Conservation (phyloP, 306 rosid genomes). For the Prunus mongolica region DNA sequence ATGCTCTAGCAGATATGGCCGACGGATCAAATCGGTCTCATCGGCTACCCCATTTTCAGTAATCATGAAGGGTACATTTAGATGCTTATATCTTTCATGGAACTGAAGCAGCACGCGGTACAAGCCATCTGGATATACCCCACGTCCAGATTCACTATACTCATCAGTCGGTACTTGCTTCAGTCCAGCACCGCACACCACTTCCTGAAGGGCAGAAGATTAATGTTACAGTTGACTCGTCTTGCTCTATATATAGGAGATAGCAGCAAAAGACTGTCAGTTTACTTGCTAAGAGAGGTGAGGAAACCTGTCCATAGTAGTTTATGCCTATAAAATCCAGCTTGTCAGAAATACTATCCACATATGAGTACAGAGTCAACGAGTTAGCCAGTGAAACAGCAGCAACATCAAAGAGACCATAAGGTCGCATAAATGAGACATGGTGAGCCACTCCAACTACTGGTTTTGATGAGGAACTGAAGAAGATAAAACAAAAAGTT, state of each 20-base stretch:
- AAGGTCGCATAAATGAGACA: conserved; percentile 93
- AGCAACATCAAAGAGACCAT: conserved; percentile 83
- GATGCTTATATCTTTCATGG: conserved; percentile 89
- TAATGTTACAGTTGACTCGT: conserved; percentile 12
- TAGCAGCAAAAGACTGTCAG: conserved; percentile 1
- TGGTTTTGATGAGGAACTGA: conserved; percentile 51
- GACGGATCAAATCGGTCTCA: conserved; percentile 87
- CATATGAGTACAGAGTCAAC: conserved; percentile 67
- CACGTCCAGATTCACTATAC: conserved; percentile 98
- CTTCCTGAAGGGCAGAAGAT: conserved; percentile 55
- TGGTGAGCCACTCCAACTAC: conserved; percentile 85
- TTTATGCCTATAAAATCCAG: conserved; percentile 89
- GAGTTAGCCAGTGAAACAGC: conserved; percentile 77
- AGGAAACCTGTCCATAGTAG: conserved; percentile 89
- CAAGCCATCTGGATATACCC: conserved; percentile 96
- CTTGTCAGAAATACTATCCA: conserved; percentile 76
- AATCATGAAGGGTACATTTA: conserved; percentile 72
- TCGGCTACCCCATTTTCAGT: conserved; percentile 91
- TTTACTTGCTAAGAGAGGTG: conserved; percentile 19
- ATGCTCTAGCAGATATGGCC: conserved; percentile 84
- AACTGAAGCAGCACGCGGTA: conserved; percentile 85
- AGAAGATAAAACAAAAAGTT: background rate
- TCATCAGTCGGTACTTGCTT: conserved; percentile 87
- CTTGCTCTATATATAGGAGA: conserved; percentile 9
- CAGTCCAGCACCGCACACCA: conserved; percentile 71